A percentile compares a stretch with the other conserved stretches of the same genome.
Conservation (phyloP, 371 early-diverging fungal genomes). For the Mucor lusitanicus region DNA sequence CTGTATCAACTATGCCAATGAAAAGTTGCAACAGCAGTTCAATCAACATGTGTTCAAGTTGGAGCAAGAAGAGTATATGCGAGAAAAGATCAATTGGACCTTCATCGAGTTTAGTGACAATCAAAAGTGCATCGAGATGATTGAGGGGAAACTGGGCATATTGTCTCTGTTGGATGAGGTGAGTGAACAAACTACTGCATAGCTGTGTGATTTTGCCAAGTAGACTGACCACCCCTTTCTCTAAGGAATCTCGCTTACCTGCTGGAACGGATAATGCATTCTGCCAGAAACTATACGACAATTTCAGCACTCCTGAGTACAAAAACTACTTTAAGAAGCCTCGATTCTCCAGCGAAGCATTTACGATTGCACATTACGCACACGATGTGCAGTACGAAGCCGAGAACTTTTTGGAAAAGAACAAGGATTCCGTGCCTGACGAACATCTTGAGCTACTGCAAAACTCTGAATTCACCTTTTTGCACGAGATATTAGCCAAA, state of each 20-base stretch:
- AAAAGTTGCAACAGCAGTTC: slow-evolving; percentile 97
- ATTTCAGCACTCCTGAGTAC: slow-evolving; percentile 68
- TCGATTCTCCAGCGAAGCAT: slow-evolving; percentile 80
- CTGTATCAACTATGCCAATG: slow-evolving; percentile 98
- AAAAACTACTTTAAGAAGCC: slow-evolving; percentile 88
- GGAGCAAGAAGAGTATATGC: slow-evolving; percentile 95
- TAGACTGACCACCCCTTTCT: too few relatives aligned
- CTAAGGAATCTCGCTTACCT: slow-evolving; percentile 83
- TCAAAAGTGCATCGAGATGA: slow-evolving; percentile 97
- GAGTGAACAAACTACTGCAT: too few relatives aligned
- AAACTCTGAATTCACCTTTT: slow-evolving; percentile 69
- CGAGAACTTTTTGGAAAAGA: slow-evolving; percentile 97
- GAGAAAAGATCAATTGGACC: slow-evolving; percentile 90
- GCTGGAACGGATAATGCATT: slow-evolving; percentile 83
- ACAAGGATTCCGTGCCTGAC: slow-evolving; percentile 97
- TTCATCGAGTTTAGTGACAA: slow-evolving; percentile 98
- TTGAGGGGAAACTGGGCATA: slow-evolving; percentile 96
- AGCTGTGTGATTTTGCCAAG: too few relatives aligned
- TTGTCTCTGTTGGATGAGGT: slow-evolving; percentile 95
- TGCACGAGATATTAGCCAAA: slow-evolving; percentile 68
- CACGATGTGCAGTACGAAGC: slow-evolving; percentile 88
- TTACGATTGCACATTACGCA: slow-evolving; percentile 91
- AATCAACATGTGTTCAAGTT: slow-evolving; percentile 74
- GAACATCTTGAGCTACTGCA: slow-evolving; percentile 81
- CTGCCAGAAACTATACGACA: slow-evolving; percentile 84